A percentile compares a stretch with the other conserved stretches of the same genome.
Evolutionary conservation across 495 filamentous ascomycete species (phyloP).

Genomic region (Jackrogersella multiformis): DNA sequence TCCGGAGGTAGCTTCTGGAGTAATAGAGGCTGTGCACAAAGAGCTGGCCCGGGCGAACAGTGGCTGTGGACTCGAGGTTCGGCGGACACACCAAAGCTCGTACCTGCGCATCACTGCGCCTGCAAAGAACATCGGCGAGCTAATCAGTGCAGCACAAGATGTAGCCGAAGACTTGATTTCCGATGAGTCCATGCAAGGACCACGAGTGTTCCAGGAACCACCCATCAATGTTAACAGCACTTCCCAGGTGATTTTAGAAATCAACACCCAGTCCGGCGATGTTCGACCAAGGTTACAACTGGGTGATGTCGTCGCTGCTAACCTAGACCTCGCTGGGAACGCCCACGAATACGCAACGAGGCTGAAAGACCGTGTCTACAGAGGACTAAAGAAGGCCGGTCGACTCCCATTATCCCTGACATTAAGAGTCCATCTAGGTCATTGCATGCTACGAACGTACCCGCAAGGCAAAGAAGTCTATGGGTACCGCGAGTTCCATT

Average conservation of each 20-base stretch:
- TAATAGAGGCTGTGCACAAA: constrained; percentile 36
- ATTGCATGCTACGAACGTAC: constrained; percentile 59
- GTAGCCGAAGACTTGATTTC: constrained; percentile 38
- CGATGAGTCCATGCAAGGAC: constrained; percentile 1
- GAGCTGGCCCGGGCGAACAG: constrained; percentile 28
- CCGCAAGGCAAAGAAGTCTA: constrained; percentile 49
- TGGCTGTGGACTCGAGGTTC: constrained; percentile 19
- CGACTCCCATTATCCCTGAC: constrained; percentile 49
- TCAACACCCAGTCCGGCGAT: not conserved
- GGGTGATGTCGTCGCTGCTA: not conserved
- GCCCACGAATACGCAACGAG: constrained; percentile 18
- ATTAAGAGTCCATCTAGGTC: constrained; percentile 68
- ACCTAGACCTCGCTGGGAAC: not conserved
- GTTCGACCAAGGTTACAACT: constrained; percentile 19
- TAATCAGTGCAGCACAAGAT: constrained; percentile 41
- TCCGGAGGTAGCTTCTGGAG: constrained; percentile 24
- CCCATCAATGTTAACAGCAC: constrained; percentile 9
- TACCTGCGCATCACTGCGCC: constrained; percentile 28
- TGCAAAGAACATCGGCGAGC: constrained; percentile 10
- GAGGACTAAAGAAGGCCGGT: constrained; percentile 37
- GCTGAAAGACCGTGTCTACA: constrained; percentile 34
- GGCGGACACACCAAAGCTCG: not conserved
- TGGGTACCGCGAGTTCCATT: constrained; percentile 59
- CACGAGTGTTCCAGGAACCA: constrained; percentile 37
- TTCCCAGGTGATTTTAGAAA: constrained; percentile 25